Conservation (phyloP, 139 green algal species). For the Ulvella scutata region DNA sequence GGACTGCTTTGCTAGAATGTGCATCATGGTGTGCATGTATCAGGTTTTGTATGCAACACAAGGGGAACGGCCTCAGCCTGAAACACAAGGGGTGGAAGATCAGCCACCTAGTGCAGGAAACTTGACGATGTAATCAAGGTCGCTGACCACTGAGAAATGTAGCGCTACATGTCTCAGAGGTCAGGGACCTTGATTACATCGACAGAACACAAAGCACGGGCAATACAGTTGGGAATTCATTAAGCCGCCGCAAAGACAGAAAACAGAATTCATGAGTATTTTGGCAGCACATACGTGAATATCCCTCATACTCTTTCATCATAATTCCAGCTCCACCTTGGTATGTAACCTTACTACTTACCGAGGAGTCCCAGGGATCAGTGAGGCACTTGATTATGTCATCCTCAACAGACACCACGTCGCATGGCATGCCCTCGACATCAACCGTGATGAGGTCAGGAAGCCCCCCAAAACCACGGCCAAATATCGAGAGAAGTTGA, state of each 20-base stretch:
- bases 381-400: background rate
- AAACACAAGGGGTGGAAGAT: too few relatives aligned
- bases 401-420: background rate
- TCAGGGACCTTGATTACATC: background rate
- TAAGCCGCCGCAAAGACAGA: background rate
- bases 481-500: background rate
- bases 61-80: background rate
- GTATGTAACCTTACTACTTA: background rate
- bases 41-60: background rate
- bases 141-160: background rate
- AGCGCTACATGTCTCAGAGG: background rate
- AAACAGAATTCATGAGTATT: background rate
- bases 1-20: background rate
- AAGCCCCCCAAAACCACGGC: background rate
- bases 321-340: background rate
- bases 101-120: too few relatives aligned
- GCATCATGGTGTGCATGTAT: background rate
- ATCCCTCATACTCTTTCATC: background rate
- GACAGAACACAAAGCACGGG: background rate
- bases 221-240: background rate
- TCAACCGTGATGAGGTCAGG: background rate
- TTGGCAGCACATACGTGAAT: background rate
- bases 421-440: background rate
- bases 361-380: background rate
- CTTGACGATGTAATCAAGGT: too few relatives aligned